Percentiles rank a stretch among this genome's conserved stretches.
These are phyloP conservation scores for Globisporangium carolinianum DNA, from an alignment of 352 stramenopile genomes.

Conservation along the genomic window DNA sequence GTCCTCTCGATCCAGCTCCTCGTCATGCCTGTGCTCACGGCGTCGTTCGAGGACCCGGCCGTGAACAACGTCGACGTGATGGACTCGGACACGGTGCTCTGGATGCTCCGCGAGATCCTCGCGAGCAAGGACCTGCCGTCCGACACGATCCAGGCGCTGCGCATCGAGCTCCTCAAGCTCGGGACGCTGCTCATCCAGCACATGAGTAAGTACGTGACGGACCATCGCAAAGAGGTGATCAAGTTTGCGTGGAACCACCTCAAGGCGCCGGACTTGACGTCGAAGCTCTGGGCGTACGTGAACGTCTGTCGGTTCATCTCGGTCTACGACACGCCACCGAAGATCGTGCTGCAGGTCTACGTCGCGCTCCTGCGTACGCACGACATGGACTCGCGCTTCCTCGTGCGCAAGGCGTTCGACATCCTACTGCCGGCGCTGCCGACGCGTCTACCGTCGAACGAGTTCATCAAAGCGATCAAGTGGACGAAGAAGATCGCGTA, in stretches of 20 bases:
- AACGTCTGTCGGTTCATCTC: constrained; percentile 96
- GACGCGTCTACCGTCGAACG: constrained; percentile 81
- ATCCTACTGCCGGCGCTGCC: constrained; percentile 93
- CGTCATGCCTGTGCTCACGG: constrained; percentile 90
- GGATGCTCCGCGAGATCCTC: constrained; percentile 85
- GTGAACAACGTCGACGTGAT: constrained; percentile 82
- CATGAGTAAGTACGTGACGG: constrained; percentile 89
- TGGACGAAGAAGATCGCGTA: constrained; percentile 98
- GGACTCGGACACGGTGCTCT: constrained; percentile 81
- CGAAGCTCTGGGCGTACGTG: constrained; percentile 97
- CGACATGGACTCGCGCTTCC: constrained; percentile 92
- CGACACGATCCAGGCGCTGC: constrained; percentile 70
- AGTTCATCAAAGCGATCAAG: constrained; percentile 96
- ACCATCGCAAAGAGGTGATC: constrained; percentile 96
- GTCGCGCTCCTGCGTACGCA: constrained; percentile 92
- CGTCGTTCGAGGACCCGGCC: constrained; percentile 74
- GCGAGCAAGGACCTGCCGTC: constrained; percentile 74
- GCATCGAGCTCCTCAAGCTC: constrained; percentile 92
- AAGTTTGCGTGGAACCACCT: constrained; percentile 98
- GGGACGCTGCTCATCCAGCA: constrained; percentile 95
- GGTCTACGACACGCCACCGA: constrained; percentile 93
- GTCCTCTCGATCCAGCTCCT: constrained; percentile 90
- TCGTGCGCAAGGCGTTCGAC: constrained; percentile 93
- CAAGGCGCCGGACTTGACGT: constrained; percentile 92
- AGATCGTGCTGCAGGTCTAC: constrained; percentile 97